Evolutionary conservation across 441 rosid species (phyloP).

Genomic region (Adansonia madagascariensis): DNA sequence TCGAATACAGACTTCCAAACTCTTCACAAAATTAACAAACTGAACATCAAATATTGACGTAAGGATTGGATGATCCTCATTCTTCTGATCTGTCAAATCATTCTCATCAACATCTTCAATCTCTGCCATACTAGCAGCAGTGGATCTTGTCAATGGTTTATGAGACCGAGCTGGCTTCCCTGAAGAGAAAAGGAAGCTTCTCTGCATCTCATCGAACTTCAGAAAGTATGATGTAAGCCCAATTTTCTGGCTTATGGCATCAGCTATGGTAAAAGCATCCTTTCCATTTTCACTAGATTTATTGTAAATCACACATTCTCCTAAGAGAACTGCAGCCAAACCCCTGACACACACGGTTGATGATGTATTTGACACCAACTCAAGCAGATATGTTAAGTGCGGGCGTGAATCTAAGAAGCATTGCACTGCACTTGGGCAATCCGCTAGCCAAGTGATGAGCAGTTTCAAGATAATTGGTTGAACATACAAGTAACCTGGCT

Average conservation of each 20-base stretch:
- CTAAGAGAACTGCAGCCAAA: constrained; percentile 82
- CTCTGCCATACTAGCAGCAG: constrained; percentile 81
- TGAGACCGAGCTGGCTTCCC: constrained; percentile 51
- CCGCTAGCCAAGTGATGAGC: constrained; percentile 86
- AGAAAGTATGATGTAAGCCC: constrained; percentile 82
- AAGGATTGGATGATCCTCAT: constrained; percentile 75
- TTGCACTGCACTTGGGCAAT: constrained; percentile 81
- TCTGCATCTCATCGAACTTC: constrained; percentile 89
- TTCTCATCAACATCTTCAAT: constrained; percentile 66
- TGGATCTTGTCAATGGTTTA: constrained; percentile 75
- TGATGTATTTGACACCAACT: constrained; percentile 69
- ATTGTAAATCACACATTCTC: constrained; percentile 82
- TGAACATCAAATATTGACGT: constrained; percentile 51
- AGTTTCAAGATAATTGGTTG: constrained; percentile 84
- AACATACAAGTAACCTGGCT: constrained; percentile 56
- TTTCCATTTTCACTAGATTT: constrained; percentile 73
- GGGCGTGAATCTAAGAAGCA: constrained; percentile 91
- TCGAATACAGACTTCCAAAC: constrained; percentile 57
- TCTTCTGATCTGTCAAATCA: constrained; percentile 56
- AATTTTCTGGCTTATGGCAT: constrained; percentile 82
- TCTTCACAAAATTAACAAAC: constrained; percentile 55
- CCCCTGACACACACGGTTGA: constrained; percentile 73
- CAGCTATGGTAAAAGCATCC: constrained; percentile 79
- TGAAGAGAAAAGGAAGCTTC: constrained; percentile 69
- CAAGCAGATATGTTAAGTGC: constrained; percentile 80